phyloP scores from a whole-genome alignment of 805 yeast species.

The Candida manassasensis region DNA sequence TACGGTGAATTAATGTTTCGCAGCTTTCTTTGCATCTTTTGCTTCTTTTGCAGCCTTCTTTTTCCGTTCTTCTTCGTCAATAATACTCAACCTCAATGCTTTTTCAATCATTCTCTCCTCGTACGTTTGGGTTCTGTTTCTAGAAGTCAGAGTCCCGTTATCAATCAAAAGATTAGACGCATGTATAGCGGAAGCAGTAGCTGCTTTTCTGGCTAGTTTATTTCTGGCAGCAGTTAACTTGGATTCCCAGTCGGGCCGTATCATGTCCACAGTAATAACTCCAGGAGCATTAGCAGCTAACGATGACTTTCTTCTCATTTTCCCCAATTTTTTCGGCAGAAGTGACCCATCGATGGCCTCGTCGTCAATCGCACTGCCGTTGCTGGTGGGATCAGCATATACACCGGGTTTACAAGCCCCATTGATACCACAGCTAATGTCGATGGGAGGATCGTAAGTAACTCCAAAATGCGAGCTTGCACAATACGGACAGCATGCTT shows the following conservation, averaged over 20 bases:
- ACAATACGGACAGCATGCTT: slow-evolving; percentile 91
- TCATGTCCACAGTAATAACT: slow-evolving; percentile 74
- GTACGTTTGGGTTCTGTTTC: slow-evolving; percentile 16
- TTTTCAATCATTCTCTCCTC: slow-evolving; percentile 80
- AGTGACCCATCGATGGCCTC: neutral
- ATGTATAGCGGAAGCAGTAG: slow-evolving; percentile 92
- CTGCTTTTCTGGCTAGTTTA: slow-evolving; percentile 78
- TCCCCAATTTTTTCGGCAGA: neutral
- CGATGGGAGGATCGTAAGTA: slow-evolving; percentile 61
- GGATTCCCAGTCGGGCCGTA: slow-evolving; percentile 91
- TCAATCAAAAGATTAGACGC: slow-evolving; percentile 69
- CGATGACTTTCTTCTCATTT: slow-evolving; percentile 34
- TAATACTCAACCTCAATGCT: slow-evolving; percentile 68
- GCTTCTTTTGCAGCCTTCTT: slow-evolving; percentile 19
- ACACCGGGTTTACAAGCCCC: slow-evolving; percentile 46
- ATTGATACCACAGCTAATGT: slow-evolving; percentile 51
- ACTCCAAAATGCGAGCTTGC: slow-evolving; percentile 84
- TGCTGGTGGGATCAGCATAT: slow-evolving; percentile 19
- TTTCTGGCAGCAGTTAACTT: slow-evolving; percentile 68
- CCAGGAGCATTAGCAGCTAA: slow-evolving; percentile 62
- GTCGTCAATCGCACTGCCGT: slow-evolving; percentile 5
- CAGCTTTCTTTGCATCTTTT: slow-evolving; percentile 12
- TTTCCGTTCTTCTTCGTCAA: slow-evolving; percentile 62
- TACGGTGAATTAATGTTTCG: too few relatives aligned
- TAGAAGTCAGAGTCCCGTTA: slow-evolving; percentile 7